Percentiles rank a stretch among this genome's conserved stretches.
phyloP scores from a whole-genome alignment of 495 filamentous ascomycete genomes.

The Rostrohypoxylon terebratum region DNA sequence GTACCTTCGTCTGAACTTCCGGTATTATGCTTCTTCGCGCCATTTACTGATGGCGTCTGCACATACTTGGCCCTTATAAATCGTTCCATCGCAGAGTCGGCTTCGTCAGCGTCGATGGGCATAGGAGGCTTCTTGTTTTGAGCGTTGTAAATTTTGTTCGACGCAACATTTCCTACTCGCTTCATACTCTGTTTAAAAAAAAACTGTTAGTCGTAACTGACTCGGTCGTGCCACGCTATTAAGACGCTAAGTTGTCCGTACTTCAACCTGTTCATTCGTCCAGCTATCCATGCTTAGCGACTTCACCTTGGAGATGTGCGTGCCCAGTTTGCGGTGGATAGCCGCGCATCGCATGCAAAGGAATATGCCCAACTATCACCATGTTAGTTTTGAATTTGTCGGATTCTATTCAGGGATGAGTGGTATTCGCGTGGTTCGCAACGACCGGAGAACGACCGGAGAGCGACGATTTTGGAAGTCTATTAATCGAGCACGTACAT shows the following conservation, averaged over 20 bases:
- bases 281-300: slow-evolving; percentile 98
- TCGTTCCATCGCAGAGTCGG: slow-evolving; percentile 90
- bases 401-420: slow-evolving; percentile 16
- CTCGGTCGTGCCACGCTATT: neutral
- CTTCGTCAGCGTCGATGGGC: slow-evolving; percentile 89
- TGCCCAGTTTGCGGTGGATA: slow-evolving; percentile 95
- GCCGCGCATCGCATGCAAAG: slow-evolving; percentile 97
- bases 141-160: slow-evolving; percentile 90
- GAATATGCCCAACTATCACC: slow-evolving; percentile 86
- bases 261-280: slow-evolving; percentile 95
- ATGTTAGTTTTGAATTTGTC: slow-evolving; percentile 27
- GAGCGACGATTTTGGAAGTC: neutral
- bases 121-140: slow-evolving; percentile 81
- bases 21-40: slow-evolving; percentile 56
- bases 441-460: neutral
- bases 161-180: slow-evolving; percentile 83
- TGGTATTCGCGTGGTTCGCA: slow-evolving; percentile 4
- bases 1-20: slow-evolving; percentile 64
- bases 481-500: slow-evolving; percentile 69
- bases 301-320: slow-evolving; percentile 98
- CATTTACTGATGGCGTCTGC: slow-evolving; percentile 52
- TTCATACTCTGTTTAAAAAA: slow-evolving; percentile 84
- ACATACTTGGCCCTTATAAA: slow-evolving; percentile 96
- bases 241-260: slow-evolving; percentile 57
- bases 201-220: slow-evolving; percentile 42